Base-by-base conservation (phyloP, 495 filamentous ascomycete genomes). In the Podospora comata region DNA sequence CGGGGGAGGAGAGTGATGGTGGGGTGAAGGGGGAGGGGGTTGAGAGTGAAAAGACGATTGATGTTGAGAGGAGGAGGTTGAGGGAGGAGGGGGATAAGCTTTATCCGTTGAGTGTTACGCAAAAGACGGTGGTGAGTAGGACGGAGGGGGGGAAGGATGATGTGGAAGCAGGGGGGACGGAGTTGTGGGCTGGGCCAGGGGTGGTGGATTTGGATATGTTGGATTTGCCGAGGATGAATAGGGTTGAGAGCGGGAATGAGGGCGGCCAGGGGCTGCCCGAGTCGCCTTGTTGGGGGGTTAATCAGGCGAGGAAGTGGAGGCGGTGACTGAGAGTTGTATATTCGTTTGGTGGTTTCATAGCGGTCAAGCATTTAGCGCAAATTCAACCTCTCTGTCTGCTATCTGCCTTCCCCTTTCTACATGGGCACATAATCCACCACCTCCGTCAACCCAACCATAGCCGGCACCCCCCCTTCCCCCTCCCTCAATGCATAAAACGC, bases 401-500 rank as follows among this genome's bases (percentile, higher is more conserved):
- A 23, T 23, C 23, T 23, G 23, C 23, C 23, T 23, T 0, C 23
- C 23, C 23, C 0, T 23, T 23, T 27, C 20, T 18, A 59, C 56
- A 59, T 59, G 16, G 56, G 56, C n/a, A 2, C n/a, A 26, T 59
- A 59, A 59, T 59, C 56, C 56, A 9, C 19, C 19, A 59, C 15
- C 56, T 59, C 56, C 6, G 56, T 59, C 56, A 59, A 20, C 56
- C 56, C 56, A 5, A 59, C 56, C 56, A 23, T 59, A 0, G 56
- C 9, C 56, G 56, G 56, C 6, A 3, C 18, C 3, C 56, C 56
- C 15, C 18, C 19, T 3, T 59, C 56, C 7, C 18, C 56, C 19
- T 59, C 56, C 6, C 56, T 18, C 56, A 59, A 59, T 19, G 56
- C 56, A 59, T 59, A 59, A 59, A 59, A 59, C 19, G 19, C 56